phyloP scores from a whole-genome alignment of 2,329 filamentous ascomycete species.

The Colletotrichum neosansevieriae region DNA sequence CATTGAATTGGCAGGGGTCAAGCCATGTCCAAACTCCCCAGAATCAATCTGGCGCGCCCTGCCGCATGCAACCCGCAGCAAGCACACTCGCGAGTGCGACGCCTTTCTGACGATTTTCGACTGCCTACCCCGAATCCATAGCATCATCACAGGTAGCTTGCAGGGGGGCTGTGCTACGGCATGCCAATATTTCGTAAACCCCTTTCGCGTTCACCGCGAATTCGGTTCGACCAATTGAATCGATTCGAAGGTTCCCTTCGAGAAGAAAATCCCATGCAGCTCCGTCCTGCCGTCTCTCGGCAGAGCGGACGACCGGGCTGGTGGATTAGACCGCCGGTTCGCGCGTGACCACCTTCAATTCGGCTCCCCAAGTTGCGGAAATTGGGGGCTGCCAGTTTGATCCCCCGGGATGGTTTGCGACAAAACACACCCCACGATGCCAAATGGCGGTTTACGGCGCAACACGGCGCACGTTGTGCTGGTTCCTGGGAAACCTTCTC shows the following conservation, averaged over 20 bases:
- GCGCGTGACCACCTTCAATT: slow-evolving; percentile 24
- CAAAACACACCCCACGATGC: slow-evolving; percentile 18
- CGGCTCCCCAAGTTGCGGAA: slow-evolving; percentile 22
- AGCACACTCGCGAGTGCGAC: slow-evolving; percentile 8
- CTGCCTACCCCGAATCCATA: slow-evolving; percentile 24
- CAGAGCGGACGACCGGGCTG: slow-evolving; percentile 18
- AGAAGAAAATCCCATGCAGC: slow-evolving; percentile 8
- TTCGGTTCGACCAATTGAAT: slow-evolving; percentile 15
- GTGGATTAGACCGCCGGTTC: slow-evolving; percentile 33
- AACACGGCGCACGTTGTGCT: slow-evolving; percentile 9
- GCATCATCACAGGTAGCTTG: slow-evolving; percentile 38
- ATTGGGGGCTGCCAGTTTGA: slow-evolving; percentile 22
- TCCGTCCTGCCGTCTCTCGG: slow-evolving; percentile 17
- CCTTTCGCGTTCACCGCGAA: slow-evolving; percentile 23
- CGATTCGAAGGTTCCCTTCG: background rate
- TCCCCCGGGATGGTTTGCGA: slow-evolving; percentile 2
- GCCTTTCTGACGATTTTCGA: slow-evolving; percentile 6
- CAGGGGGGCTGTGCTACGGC: slow-evolving; percentile 13
- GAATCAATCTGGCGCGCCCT: slow-evolving; percentile 10
- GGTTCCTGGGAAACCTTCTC: slow-evolving; percentile 18
- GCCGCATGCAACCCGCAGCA: background rate
- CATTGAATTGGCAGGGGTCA: slow-evolving; percentile 1
- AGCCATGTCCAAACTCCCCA: slow-evolving; percentile 14
- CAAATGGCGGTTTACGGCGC: slow-evolving; percentile 17
- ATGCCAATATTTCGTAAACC: slow-evolving; percentile 21